These are phyloP conservation scores for Ecytonucleospora hepatopenaei DNA, from an alignment of 371 early-diverging fungal genomes.

Conservation along the genomic window DNA sequence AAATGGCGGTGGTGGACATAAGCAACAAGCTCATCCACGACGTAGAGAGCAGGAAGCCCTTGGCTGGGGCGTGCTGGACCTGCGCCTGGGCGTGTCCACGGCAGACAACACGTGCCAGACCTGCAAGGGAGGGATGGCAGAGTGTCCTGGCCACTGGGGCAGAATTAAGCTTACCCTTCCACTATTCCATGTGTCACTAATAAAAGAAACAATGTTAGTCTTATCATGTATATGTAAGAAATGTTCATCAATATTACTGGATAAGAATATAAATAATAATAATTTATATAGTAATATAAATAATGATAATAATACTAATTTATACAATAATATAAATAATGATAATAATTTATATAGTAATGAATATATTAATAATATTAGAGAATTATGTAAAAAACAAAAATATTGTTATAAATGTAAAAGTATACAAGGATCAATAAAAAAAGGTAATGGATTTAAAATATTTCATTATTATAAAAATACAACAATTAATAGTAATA, in stretches of 20 bases:
- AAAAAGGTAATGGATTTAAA: conserved; percentile 83
- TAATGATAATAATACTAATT: conserved; percentile 25
- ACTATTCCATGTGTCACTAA: conserved; percentile 91
- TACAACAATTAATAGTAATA: conserved; percentile 56
- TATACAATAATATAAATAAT: conserved; percentile 8
- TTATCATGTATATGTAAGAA: conserved; percentile 91
- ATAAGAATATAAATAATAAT: conserved; percentile 23
- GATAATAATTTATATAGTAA: conserved; percentile 12
- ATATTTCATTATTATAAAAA: conserved; percentile 78
- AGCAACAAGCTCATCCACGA: conserved; percentile 49
- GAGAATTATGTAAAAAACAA: conserved; percentile 73
- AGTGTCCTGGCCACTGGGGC: conserved; percentile 95
- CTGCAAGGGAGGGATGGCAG: conserved; percentile 71
- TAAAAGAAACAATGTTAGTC: conserved; percentile 71
- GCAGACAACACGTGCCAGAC: conserved; percentile 73
- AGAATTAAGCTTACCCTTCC: conserved; percentile 79
- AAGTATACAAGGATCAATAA: conserved; percentile 69
- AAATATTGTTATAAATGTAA: conserved; percentile 72
- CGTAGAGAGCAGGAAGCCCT: conserved; percentile 57
- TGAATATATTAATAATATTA: conserved; percentile 56
- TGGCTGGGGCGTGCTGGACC: conserved; percentile 43
- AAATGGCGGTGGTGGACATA: conserved; percentile 38
- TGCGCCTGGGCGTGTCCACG: conserved; percentile 59
- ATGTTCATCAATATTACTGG: conserved; percentile 40
- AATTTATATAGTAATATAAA: conserved; percentile 5